Evolutionary conservation across 1,139 yeast genomes (phyloP).

Genomic region (Saccharomyces hybrid): DNA sequence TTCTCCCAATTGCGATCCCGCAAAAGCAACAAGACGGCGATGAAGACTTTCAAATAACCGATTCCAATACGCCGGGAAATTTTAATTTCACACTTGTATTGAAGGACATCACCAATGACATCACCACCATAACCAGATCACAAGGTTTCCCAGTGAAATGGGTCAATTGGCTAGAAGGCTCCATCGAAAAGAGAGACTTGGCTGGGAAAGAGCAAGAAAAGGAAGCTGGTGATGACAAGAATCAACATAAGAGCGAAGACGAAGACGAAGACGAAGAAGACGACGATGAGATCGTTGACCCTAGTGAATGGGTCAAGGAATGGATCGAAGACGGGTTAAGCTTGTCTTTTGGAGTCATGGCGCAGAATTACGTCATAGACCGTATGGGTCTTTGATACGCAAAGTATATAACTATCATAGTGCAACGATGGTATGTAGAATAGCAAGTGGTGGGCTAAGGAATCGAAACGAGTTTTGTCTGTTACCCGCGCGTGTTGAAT

Average conservation of each 20-base stretch:
- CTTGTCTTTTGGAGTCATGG: constrained; percentile 72
- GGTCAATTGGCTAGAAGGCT: constrained; percentile 74
- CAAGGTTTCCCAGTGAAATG: constrained; percentile 87
- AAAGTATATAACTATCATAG: background rate
- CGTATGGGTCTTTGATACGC: constrained; percentile 63
- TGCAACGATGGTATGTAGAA: background rate
- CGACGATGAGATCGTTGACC: constrained; percentile 54
- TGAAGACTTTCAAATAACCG: constrained; percentile 33
- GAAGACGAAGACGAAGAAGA: constrained; percentile 20
- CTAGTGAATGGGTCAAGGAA: constrained; percentile 89
- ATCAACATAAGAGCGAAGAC: constrained; percentile 17
- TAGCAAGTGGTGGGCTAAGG: background rate
- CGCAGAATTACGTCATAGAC: constrained; percentile 82
- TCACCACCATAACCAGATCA: constrained; percentile 66
- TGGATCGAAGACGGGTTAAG: constrained; percentile 84
- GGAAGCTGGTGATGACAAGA: constrained; percentile 9
- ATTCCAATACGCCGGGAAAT: constrained; percentile 37
- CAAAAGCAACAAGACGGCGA: constrained; percentile 24
- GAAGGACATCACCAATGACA: constrained; percentile 69
- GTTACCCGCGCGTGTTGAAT: constrained; percentile 1
- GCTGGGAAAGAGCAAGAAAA: constrained; percentile 6
- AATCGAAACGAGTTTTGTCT: background rate
- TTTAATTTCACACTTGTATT: constrained; percentile 66
- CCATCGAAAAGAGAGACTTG: constrained; percentile 9
- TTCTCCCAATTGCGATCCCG: constrained; percentile 49